Evolutionary conservation across 345 rosid species (phyloP), one percentile per base, ranked within the genome.

Genomic region (Gossypium rotundifolium): DNA sequence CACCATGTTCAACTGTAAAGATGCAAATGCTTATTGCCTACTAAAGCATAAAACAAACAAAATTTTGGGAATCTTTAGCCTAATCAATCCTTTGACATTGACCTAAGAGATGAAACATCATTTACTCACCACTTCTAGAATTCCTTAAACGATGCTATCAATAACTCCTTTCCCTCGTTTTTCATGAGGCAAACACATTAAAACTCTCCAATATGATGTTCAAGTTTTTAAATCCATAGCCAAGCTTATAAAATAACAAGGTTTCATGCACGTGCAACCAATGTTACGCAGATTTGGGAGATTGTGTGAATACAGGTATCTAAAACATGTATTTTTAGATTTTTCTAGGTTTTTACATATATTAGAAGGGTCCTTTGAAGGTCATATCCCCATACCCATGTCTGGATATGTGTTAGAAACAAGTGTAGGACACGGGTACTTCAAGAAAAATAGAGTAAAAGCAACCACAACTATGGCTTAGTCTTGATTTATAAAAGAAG

Each of bases 171-270:
- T 11, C 70, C 54, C 38, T 74, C 18, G 14, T 16, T 18, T 58
- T 57, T 42, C 38, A 22, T 9, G 40, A 59, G 16, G n/a, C 14
- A 9, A 72, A 60, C 38, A 27, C 75, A 42, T 42, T 38, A 54
- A 38, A 38, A 54, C 76, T 60, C 33, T 52, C 25, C 38, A 11
- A 33, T 48, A 23, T 18, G 29, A 7, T 22, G 51, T 64, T 64
- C 16, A 38, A 18, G 2, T 38, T 38, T 63, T 40, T 12, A n/a
- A 16, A 18, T 52, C 61, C 77, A 51, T 33, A 23, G 18, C 52
- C 63, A 52, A 64, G 68, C 59, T n/a, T 74, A 27, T 27, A 74
- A 61, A 40, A 74, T 49, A 17, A 40, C 16, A 69, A 69, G 17
- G 25, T 60, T 11, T 22, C 23, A 25, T 61, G 12, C 52, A 62